Evolutionary conservation across 2,329 filamentous ascomycete species (phyloP), one percentile per base, ranked within the genome.

Genomic region (Diaporthe sp.): DNA sequence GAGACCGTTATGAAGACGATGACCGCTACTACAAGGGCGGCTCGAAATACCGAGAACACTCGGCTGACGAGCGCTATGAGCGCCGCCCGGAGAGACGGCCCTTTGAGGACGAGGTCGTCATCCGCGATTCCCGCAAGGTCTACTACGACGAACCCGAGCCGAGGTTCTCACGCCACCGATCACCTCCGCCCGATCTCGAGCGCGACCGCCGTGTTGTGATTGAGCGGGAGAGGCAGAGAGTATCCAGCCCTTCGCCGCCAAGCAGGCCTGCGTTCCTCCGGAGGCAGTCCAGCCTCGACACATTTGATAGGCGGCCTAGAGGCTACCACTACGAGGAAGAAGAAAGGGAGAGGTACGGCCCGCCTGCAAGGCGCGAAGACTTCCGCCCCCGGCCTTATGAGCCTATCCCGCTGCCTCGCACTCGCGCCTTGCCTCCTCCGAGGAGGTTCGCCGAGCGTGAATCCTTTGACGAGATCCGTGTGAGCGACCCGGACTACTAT

Each of bases 231-330:
- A 86, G 87, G 44, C 89, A 92, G 72, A 82, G 88, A 69, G 77
- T 79, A 59, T 85, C 88, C 39, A 85, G 83, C 57, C 84, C 88
- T 6, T 88, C 90, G 13, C 89, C 89, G 3, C 85, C 87, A 72
- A 86, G 87, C 62, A 89, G 94, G 61, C 95, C 95, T 2, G 88
- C 88, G 42, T 88, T 96, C 77, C 81, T 97, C 69, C 91, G 96
- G 75, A 91, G 96, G 58, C 95, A 98, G 83, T 98, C 95, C 19
- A 98, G 95, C 71, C 88, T 98, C 53, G 96, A 98, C 83, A 98
- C 94, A 0, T 98, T 95, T 81, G 96, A 98, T 84, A 92, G 95
- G 67, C 92, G 92, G 39, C 93, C 94, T 1, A 84, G 84, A 12
- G 81, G 82, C 68, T 87, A 88, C 78, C 87, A 87, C 72, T 88